Evolutionary conservation across 2,329 filamentous ascomycete species (phyloP).

Genomic region (Chrysoporthe cubensis): DNA sequence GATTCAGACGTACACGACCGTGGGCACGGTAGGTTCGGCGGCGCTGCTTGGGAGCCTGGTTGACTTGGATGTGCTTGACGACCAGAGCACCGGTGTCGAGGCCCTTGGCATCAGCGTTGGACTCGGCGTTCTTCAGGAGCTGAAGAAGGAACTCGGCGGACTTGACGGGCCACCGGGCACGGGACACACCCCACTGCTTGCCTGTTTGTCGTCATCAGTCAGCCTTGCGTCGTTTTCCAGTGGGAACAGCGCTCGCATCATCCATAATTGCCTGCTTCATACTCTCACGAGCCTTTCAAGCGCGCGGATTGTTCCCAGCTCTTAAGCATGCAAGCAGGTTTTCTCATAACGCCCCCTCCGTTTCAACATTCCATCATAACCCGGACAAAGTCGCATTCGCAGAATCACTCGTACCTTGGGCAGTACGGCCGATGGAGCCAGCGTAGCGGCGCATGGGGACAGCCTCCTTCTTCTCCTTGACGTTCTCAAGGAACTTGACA

Average conservation of each 20-base stretch:
- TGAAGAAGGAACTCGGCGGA: constrained; percentile 97
- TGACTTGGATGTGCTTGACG: constrained; percentile 99
- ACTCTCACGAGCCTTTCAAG: not conserved
- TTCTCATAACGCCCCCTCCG: not conserved
- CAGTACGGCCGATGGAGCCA: constrained; percentile 91
- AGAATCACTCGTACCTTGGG: constrained; percentile 82
- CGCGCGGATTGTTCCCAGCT: not conserved
- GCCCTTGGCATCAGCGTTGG: constrained; percentile 96
- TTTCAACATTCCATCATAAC: not conserved
- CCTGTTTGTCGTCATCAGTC: constrained; percentile 56
- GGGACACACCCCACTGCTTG: constrained; percentile 98
- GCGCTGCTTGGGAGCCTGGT: constrained; percentile 99
- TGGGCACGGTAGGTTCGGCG: constrained; percentile 99
- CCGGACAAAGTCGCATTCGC: not conserved
- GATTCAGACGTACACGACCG: constrained; percentile 83
- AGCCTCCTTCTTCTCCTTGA: constrained; percentile 94
- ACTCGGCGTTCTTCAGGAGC: constrained; percentile 96
- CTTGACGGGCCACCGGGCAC: constrained; percentile 99
- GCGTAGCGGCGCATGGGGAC: constrained; percentile 98
- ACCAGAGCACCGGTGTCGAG: constrained; percentile 96
- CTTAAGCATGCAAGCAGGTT: not conserved
- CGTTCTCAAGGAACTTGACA: constrained; percentile 96
- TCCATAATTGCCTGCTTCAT: not conserved
- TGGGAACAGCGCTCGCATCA: not conserved
- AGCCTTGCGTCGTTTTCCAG: not conserved